Evolutionary conservation across 257 asterid genomes (phyloP), one percentile per base, ranked within the genome.

Genomic region (Dorcoceras hygrometricum): DNA sequence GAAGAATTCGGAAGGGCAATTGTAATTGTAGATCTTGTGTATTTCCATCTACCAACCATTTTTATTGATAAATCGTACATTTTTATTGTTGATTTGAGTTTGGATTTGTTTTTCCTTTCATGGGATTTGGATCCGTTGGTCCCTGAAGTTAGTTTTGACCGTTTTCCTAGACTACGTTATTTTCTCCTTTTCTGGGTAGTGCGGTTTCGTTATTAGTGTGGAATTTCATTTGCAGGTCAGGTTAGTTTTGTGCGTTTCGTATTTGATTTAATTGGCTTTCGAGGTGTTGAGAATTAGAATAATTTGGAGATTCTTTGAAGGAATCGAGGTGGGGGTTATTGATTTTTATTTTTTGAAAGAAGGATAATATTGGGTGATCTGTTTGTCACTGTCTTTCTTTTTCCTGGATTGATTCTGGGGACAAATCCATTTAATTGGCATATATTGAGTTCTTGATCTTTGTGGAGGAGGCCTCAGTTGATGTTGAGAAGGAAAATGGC

Each of bases 401-500:
- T 14, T 14, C 50, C 3, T 57, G 23, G 28, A 66, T 65, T 46
- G 24, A 48, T 16, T 31, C 60, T 63, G 72, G 48, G 66, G 66
- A 59, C 19, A 18, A 67, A 12, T 20, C 48, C 4, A 2, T 50
- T 55, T 23, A 27, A 20, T 29, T 61, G 66, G 72, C 71, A 63
- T 57, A 31, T 25, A 69, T 46, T 72, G 62, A 73, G 57, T 56
- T 61, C 12, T 69, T 27, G 58, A 50, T 69, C 50, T 46, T n/a
- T 63, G 56, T 65, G 23, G 9, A 70, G 46, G 69, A 23, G 31
- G 58, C 25, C 10, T 8, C 28, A 65, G 63, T 81, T 73, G 67
- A 80, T 82, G 88, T 32, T 73, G 27, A 68, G 65, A 66, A 78
- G 71, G 70, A 79, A 32, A 69, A 90, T 91, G 97, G 93, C 96